These are phyloP conservation scores for Bryum argenteum DNA, from an alignment of 225 moss, liverwort and hornwort species.

Conservation along the genomic window DNA sequence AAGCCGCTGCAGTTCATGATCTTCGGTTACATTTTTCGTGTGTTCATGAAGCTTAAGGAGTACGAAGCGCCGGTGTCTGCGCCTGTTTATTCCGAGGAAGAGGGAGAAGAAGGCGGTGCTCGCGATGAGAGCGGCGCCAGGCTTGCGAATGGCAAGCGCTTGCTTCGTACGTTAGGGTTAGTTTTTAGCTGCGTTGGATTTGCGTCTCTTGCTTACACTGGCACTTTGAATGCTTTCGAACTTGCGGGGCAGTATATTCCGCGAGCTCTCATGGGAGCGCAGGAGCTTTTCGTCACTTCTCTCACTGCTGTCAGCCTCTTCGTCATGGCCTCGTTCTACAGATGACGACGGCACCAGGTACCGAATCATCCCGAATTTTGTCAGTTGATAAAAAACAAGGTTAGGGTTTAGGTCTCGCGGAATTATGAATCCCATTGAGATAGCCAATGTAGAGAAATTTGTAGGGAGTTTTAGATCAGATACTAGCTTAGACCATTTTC, in stretches of 20 bases:
- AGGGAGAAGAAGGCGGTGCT: constrained; percentile 45
- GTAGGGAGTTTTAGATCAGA: background rate
- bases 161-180: constrained; percentile 73
- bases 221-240: constrained; percentile 77
- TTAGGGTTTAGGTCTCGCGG: constrained; percentile 41
- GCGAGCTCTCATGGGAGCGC: constrained; percentile 66
- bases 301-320: constrained; percentile 44
- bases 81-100: constrained; percentile 52
- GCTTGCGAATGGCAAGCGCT: constrained; percentile 66
- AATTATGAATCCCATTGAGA: constrained; percentile 9
- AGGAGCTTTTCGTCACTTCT: constrained; percentile 56
- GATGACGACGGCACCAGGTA: constrained; percentile 40
- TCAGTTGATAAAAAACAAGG: constrained; percentile 6
- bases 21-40: constrained; percentile 78
- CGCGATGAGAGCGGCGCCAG: constrained; percentile 40
- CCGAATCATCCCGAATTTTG: constrained; percentile 25
- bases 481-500: background rate
- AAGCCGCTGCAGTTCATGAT: constrained; percentile 94
- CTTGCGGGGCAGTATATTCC: constrained; percentile 80
- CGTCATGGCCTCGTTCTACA: constrained; percentile 49
- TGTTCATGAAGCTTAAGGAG: constrained; percentile 78
- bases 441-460: constrained; percentile 24
- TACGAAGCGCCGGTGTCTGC: constrained; percentile 51
- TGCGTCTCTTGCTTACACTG: constrained; percentile 81
- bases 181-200: constrained; percentile 76